Conservation (phyloP, 345 rosid genomes). For the Eucalyptus cloeziana region DNA sequence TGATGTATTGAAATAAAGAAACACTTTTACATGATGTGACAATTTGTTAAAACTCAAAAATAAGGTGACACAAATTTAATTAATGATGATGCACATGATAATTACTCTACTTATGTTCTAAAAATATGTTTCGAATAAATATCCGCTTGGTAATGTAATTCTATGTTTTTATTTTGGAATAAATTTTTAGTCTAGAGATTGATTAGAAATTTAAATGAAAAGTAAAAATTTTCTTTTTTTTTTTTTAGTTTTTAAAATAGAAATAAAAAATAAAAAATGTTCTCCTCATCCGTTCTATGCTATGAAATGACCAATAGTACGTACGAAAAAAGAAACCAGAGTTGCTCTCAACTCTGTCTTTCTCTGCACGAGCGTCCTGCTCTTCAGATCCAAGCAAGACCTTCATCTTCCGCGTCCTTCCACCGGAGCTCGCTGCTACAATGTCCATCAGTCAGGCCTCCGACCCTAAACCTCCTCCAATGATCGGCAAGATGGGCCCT, state of each 20-base stretch:
- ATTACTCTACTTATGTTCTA: fast-evolving
- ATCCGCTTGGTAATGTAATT: fast-evolving
- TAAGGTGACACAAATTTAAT: fast-evolving
- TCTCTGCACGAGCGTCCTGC: neutral
- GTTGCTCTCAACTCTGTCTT: neutral
- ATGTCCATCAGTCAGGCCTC: slow-evolving; percentile 58
- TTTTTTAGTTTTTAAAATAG: neutral
- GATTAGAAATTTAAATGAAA: too few species aligned
- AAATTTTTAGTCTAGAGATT: too few species aligned
- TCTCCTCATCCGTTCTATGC: too few species aligned
- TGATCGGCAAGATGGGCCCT: slow-evolving; percentile 89
- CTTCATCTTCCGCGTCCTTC: neutral
- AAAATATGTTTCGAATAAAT: too few species aligned
- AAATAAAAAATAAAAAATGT: too few species aligned
- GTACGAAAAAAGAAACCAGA: neutral
- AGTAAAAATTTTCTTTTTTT: too few species aligned
- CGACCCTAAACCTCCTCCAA: slow-evolving; percentile 56
- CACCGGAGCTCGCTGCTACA: neutral
- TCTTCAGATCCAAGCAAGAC: neutral
- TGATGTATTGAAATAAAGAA: too few species aligned
- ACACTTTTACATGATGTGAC: too few species aligned
- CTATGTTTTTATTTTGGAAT: neutral
- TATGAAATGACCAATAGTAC: neutral
- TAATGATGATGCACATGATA: too few species aligned
- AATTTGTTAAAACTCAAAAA: too few species aligned